phyloP scores from a whole-genome alignment of 1,284 basidiomycete genomes.

The Moesziomyces globuligerus region DNA sequence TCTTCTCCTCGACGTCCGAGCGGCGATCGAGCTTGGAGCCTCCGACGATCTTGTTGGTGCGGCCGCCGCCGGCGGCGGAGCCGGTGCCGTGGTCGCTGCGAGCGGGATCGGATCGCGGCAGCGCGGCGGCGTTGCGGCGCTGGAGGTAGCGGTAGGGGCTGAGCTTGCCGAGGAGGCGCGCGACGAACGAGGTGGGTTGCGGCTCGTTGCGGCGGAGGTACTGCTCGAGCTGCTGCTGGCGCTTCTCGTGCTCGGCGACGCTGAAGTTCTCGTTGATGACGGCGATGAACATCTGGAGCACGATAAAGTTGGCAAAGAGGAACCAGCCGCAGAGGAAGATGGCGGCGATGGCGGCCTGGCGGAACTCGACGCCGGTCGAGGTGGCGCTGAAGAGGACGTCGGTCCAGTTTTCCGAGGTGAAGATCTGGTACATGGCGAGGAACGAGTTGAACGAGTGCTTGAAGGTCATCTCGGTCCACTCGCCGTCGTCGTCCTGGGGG shows the following conservation, averaged over 20 bases:
- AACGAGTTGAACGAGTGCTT: conserved; percentile 90
- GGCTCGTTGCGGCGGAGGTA: conserved; percentile 70
- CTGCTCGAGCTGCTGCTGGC: conserved; percentile 79
- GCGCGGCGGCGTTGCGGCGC: conserved; percentile 70
- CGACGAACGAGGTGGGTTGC: conserved; percentile 53
- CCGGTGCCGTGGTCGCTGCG: conserved; percentile 21
- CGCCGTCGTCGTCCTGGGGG: conserved; percentile 59
- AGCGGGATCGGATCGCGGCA: conserved; percentile 14
- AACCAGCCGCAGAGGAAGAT: conserved; percentile 87
- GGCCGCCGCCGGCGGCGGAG: conserved; percentile 4
- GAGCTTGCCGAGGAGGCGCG: conserved; percentile 73
- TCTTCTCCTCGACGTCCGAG: conserved; percentile 21
- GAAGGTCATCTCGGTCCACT: conserved; percentile 77
- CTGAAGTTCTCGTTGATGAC: conserved; percentile 98
- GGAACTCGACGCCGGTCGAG: conserved; percentile 74
- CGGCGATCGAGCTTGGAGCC: conserved; percentile 17
- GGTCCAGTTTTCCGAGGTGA: conserved; percentile 96
- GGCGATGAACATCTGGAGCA: conserved; percentile 98
- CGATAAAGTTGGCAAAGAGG: conserved; percentile 91
- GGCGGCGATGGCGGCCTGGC: conserved; percentile 79
- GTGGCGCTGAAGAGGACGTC: conserved; percentile 79
- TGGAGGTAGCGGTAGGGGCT: conserved; percentile 89
- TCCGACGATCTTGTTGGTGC: conserved; percentile 49
- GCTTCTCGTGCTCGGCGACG: conserved; percentile 90
- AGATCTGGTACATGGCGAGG: conserved; percentile 85